Conservation (phyloP, 2,329 filamentous ascomycete species). For the Chlorencoelia australis region DNA sequence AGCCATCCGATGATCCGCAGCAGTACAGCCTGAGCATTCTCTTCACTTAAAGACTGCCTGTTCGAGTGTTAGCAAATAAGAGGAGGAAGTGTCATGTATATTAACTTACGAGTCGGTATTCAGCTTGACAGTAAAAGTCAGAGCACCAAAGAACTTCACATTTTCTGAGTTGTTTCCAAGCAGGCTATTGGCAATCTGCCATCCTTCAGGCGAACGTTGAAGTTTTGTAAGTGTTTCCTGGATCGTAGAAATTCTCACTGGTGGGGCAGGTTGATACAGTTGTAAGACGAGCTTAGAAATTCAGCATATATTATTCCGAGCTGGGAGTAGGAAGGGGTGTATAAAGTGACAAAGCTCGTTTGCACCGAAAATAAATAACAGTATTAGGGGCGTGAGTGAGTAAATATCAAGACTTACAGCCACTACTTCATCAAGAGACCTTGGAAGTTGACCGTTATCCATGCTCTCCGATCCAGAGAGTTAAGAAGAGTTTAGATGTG, state of each 20-base stretch:
- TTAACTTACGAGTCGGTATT: slow-evolving; percentile 69
- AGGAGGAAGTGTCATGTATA: not conserved
- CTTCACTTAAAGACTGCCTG: slow-evolving; percentile 42
- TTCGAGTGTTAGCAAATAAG: slow-evolving; percentile 9
- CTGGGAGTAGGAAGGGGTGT: too few relatives aligned
- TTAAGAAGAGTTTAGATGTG: too few relatives aligned
- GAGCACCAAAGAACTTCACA: slow-evolving; percentile 82
- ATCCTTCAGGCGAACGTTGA: slow-evolving; percentile 72
- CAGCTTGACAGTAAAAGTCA: slow-evolving; percentile 89
- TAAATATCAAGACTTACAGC: too few relatives aligned
- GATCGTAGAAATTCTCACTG: slow-evolving; percentile 36
- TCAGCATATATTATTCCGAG: not conserved
- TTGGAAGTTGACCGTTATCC: slow-evolving; percentile 16
- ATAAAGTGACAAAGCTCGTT: too few relatives aligned
- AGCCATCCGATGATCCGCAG: slow-evolving; percentile 54
- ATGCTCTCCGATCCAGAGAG: too few relatives aligned
- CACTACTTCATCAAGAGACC: slow-evolving; percentile 25
- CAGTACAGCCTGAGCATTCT: slow-evolving; percentile 49
- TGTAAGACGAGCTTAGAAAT: slow-evolving; percentile 35
- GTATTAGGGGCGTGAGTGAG: too few relatives aligned
- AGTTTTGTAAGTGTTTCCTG: slow-evolving; percentile 70
- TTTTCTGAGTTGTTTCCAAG: slow-evolving; percentile 60
- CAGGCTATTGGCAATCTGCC: slow-evolving; percentile 73
- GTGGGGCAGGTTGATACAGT: slow-evolving; percentile 37
- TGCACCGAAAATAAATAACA: too few relatives aligned